Evolutionary conservation across 805 yeast species (phyloP).

Genomic region (Candida hungchunana): DNA sequence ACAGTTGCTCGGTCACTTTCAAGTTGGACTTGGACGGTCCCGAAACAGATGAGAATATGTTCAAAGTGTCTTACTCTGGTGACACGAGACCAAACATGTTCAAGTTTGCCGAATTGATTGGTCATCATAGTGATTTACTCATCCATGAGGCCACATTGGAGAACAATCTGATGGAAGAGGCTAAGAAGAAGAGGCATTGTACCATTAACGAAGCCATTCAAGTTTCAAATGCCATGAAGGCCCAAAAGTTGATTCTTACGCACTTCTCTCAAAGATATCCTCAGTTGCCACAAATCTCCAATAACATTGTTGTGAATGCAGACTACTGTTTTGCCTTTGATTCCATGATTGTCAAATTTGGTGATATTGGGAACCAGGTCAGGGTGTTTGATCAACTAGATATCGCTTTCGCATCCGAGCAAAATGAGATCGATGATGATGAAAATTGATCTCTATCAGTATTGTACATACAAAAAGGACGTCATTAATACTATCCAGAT

Average conservation of each 20-base stretch:
- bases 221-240: slow-evolving; percentile 67
- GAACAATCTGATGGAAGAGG: slow-evolving; percentile 72
- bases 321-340: slow-evolving; percentile 58
- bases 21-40: slow-evolving; percentile 24
- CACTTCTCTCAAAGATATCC: slow-evolving; percentile 93
- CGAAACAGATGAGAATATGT: slow-evolving; percentile 26
- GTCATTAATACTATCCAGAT: no score
- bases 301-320: slow-evolving; percentile 26
- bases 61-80: slow-evolving; percentile 86
- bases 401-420: slow-evolving; percentile 29
- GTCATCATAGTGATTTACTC: slow-evolving; percentile 62
- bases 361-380: slow-evolving; percentile 38
- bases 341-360: slow-evolving; percentile 50
- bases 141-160: slow-evolving; percentile 95
- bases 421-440: slow-evolving; percentile 20
- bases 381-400: slow-evolving; percentile 27
- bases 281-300: slow-evolving; percentile 40
- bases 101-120: slow-evolving; percentile 57
- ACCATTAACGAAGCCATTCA: slow-evolving; percentile 84
- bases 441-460: slow-evolving; percentile 1
- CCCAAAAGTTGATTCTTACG: slow-evolving; percentile 68
- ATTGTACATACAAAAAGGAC: neutral
- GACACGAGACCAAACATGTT: slow-evolving; percentile 81
- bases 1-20: slow-evolving; percentile 56
- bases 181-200: slow-evolving; percentile 76